These are phyloP conservation scores for Zelonia costaricensis DNA, from an alignment of 208 protist species.

Conservation along the genomic window DNA sequence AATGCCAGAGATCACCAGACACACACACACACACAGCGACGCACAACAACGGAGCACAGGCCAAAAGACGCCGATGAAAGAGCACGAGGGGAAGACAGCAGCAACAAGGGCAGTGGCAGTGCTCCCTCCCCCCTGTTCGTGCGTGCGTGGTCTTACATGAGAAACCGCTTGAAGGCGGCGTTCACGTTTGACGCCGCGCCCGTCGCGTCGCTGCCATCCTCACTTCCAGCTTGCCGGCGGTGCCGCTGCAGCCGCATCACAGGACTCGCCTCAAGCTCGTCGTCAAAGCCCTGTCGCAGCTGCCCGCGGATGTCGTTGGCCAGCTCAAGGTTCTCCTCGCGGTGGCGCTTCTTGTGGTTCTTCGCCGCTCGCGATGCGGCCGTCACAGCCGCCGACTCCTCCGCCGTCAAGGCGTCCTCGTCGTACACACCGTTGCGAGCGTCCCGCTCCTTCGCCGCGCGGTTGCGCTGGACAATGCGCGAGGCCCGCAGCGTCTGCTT, in stretches of 20 bases:
- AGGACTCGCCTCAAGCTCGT: conserved; percentile 6
- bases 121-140: too few relatives aligned
- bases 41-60: background rate
- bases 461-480: conserved; percentile 57
- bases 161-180: conserved; percentile 47
- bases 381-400: conserved; percentile 38
- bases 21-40: background rate
- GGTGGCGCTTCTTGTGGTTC: conserved; percentile 33
- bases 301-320: conserved; percentile 62
- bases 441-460: conserved; percentile 41
- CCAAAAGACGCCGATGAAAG: background rate
- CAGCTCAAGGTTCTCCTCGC: conserved; percentile 25
- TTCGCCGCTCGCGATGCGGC: conserved; percentile 26
- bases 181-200: conserved; percentile 20
- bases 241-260: conserved; percentile 1
- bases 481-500: conserved; percentile 86
- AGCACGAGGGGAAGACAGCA: background rate
- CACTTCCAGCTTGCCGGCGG: background rate
- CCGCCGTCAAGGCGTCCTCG: conserved; percentile 46
- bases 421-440: conserved; percentile 52
- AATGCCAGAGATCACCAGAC: background rate
- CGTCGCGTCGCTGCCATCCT: conserved; percentile 1
- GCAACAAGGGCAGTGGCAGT: too few relatives aligned
- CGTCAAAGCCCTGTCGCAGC: conserved; percentile 15
- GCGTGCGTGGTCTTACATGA: conserved; percentile 9